phyloP scores from a whole-genome alignment of 2,329 filamentous ascomycete genomes.

The Pestalotiopsis sp. region DNA sequence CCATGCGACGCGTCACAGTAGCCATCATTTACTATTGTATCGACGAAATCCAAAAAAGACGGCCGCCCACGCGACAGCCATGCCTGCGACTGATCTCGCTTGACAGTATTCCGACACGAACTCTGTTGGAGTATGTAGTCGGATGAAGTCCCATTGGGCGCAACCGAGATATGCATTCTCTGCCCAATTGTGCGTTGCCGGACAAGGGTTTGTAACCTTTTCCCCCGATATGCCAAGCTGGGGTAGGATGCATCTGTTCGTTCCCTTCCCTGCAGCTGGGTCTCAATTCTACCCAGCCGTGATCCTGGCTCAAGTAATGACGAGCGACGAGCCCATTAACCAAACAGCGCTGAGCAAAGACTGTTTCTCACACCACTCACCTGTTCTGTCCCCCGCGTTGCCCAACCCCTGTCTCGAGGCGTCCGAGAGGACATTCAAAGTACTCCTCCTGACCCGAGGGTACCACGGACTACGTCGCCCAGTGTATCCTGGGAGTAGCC shows the following conservation, averaged over 20 bases:
- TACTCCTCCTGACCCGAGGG: slow-evolving; percentile 7
- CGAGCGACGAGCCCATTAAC: neutral
- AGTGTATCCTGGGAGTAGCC: slow-evolving; percentile 3
- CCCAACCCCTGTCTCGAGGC: neutral
- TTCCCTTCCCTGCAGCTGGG: neutral
- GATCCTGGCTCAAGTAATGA: neutral
- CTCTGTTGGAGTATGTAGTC: neutral
- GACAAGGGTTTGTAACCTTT: slow-evolving; percentile 7
- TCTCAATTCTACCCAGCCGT: neutral
- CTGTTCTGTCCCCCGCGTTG: slow-evolving; percentile 4
- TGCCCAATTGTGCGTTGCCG: neutral
- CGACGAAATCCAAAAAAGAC: no score
- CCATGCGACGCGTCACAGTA: no score
- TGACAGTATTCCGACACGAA: no score
- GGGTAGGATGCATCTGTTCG: neutral
- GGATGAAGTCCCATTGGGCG: neutral
- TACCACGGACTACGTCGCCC: neutral
- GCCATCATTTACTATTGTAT: no score
- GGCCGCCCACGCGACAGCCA: no score
- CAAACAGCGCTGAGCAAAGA: neutral
- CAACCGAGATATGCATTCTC: neutral
- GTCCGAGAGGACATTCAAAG: slow-evolving; percentile 2
- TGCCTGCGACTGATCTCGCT: no score
- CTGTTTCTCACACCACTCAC: neutral
- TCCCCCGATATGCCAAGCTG: slow-evolving; percentile 4